These are phyloP conservation scores for Tephrocybe sp. DNA, from an alignment of 768 basidiomycete genomes.

Conservation along the genomic window DNA sequence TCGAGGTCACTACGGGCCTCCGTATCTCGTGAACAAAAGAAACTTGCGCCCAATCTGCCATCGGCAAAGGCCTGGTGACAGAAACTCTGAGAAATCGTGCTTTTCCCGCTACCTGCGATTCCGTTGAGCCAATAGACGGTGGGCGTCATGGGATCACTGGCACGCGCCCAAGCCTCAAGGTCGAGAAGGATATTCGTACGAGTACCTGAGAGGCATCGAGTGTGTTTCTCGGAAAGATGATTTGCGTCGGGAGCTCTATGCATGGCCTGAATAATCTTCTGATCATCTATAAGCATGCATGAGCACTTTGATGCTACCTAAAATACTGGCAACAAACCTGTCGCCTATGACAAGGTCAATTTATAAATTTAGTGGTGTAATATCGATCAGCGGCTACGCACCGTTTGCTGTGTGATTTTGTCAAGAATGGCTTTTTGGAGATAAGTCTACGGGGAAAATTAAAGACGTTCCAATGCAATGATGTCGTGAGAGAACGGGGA, in stretches of 20 bases:
- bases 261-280: background rate
- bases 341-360: too few relatives aligned
- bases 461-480: too few relatives aligned
- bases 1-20: background rate
- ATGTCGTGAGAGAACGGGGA: too few relatives aligned
- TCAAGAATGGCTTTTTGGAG: too few relatives aligned
- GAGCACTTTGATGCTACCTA: too few relatives aligned
- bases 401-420: too few relatives aligned
- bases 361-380: too few relatives aligned
- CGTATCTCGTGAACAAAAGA: conserved; percentile 2
- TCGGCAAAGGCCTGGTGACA: conserved; percentile 5
- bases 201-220: background rate
- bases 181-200: conserved; percentile 8
- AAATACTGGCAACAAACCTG: too few relatives aligned
- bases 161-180: conserved; percentile 13
- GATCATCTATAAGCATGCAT: background rate
- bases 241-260: background rate
- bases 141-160: background rate
- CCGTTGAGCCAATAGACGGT: conserved; percentile 21
- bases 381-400: too few relatives aligned
- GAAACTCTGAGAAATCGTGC: conserved; percentile 19
- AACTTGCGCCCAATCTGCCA: conserved; percentile 6
- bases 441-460: too few relatives aligned
- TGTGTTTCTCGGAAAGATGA: background rate
- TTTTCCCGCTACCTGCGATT: conserved; percentile 20